These are phyloP conservation scores for Botrytis paeoniae DNA, from an alignment of 2,329 filamentous ascomycete species.

Conservation along the genomic window DNA sequence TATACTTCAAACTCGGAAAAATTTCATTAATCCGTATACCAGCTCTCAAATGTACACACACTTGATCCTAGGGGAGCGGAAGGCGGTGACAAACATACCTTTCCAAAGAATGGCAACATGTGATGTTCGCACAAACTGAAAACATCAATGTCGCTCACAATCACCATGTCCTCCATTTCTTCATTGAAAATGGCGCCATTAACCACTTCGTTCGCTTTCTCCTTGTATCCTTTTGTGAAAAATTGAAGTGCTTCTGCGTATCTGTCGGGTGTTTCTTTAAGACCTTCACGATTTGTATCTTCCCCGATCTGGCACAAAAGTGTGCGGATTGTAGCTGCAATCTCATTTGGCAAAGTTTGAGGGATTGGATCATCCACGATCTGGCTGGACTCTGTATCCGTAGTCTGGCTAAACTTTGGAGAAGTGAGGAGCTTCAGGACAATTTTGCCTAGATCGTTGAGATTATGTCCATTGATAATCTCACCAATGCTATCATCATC, in stretches of 20 bases:
- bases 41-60: too few species aligned
- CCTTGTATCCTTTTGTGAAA: slow-evolving; percentile 92
- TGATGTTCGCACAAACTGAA: slow-evolving; percentile 95
- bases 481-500: too few species aligned
- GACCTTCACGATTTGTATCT: slow-evolving; percentile 59
- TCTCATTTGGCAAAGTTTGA: neutral
- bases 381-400: neutral
- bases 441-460: too few species aligned
- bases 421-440: too few species aligned
- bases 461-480: too few species aligned
- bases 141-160: slow-evolving; percentile 93
- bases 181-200: slow-evolving; percentile 92
- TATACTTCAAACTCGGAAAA: neutral
- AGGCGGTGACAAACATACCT: slow-evolving; percentile 52
- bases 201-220: slow-evolving; percentile 83
- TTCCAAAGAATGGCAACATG: slow-evolving; percentile 88
- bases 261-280: slow-evolving; percentile 67
- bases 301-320: slow-evolving; percentile 65
- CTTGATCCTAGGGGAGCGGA: neutral
- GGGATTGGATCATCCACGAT: neutral
- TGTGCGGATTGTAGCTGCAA: slow-evolving; percentile 50
- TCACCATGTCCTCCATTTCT: slow-evolving; percentile 90
- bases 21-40: neutral
- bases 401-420: too few species aligned
- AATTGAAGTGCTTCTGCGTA: slow-evolving; percentile 93